phyloP scores from a whole-genome alignment of 192 early-diverging fungal species.

The Spizellomyces punctatus region DNA sequence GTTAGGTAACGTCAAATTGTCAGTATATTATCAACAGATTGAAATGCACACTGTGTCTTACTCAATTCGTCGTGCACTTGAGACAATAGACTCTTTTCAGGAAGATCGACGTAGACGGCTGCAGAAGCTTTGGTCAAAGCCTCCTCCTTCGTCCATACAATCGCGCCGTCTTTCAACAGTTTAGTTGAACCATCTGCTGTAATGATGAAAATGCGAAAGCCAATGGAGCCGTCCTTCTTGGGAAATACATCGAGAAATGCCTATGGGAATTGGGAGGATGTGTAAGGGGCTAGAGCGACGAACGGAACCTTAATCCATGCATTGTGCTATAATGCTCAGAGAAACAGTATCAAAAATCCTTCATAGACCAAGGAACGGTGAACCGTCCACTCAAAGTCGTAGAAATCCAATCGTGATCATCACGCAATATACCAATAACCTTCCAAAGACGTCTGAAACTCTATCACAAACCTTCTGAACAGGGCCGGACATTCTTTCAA shows the following conservation, averaged over 20 bases:
- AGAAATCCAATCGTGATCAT: no score
- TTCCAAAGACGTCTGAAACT: no score
- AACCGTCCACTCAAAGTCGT: no score
- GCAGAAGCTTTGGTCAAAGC: constrained; percentile 70
- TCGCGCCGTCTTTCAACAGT: constrained; percentile 26
- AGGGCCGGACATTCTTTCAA: no score
- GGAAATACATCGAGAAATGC: constrained; percentile 7
- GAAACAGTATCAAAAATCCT: no score
- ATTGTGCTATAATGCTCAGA: no score
- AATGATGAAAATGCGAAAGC: constrained; percentile 30
- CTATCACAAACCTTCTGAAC: no score
- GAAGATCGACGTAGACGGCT: constrained; percentile 81
- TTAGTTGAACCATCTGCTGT: constrained; percentile 45
- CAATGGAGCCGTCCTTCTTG: constrained; percentile 12
- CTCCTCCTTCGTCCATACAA: constrained; percentile 88
- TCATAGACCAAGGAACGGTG: no score
- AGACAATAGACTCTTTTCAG: constrained; percentile 68
- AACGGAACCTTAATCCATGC: constrained; percentile 1
- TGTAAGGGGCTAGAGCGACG: neutral
- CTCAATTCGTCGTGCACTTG: constrained; percentile 68
- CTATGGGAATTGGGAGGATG: constrained; percentile 1
- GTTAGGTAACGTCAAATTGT: neutral
- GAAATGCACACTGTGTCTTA: constrained; percentile 11
- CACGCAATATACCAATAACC: no score
- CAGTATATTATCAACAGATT: no score